phyloP scores from a whole-genome alignment of 2,329 filamentous ascomycete genomes.

The Alternaria sp. region DNA sequence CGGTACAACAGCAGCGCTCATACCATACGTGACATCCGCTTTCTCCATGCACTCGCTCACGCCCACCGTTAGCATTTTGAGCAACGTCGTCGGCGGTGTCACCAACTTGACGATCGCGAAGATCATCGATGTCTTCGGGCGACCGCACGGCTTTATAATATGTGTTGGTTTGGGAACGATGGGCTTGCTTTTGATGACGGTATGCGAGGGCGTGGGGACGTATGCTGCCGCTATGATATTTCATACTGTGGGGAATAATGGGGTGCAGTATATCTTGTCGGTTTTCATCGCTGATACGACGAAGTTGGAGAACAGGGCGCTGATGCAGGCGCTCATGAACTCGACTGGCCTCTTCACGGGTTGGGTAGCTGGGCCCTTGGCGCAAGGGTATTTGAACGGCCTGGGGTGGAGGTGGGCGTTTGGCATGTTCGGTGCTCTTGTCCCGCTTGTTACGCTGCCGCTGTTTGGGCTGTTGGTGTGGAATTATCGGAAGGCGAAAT shows the following conservation, averaged over 20 bases:
- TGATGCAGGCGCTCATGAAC: constrained; percentile 60
- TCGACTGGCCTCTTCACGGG: constrained; percentile 27
- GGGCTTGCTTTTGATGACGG: constrained; percentile 68
- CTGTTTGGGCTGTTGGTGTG: constrained; percentile 61
- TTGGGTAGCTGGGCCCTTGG: constrained; percentile 28
- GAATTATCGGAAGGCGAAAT: constrained; percentile 66
- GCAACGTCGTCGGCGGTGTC: constrained; percentile 42
- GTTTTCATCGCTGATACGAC: constrained; percentile 73
- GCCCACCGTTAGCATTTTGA: constrained; percentile 42
- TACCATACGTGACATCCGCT: constrained; percentile 47
- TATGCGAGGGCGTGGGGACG: constrained; percentile 63
- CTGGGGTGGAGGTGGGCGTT: constrained; percentile 70
- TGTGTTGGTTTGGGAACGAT: constrained; percentile 25
- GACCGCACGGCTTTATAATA: constrained; percentile 42
- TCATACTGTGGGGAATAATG: constrained; percentile 65
- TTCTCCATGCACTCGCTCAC: constrained; percentile 43
- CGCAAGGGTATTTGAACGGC: constrained; percentile 50
- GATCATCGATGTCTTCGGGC: constrained; percentile 49
- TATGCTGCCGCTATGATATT: constrained; percentile 71
- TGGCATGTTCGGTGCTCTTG: constrained; percentile 68
- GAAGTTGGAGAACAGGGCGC: constrained; percentile 65
- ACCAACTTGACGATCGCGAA: constrained; percentile 48
- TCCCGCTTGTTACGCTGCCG: constrained; percentile 65
- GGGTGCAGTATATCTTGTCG: constrained; percentile 53
- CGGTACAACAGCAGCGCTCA: constrained; percentile 45